Percentiles rank a stretch among this genome's conserved stretches.
Evolutionary conservation across 2,329 filamentous ascomycete species (phyloP).

Genomic region (Calonectria hawksworthii): DNA sequence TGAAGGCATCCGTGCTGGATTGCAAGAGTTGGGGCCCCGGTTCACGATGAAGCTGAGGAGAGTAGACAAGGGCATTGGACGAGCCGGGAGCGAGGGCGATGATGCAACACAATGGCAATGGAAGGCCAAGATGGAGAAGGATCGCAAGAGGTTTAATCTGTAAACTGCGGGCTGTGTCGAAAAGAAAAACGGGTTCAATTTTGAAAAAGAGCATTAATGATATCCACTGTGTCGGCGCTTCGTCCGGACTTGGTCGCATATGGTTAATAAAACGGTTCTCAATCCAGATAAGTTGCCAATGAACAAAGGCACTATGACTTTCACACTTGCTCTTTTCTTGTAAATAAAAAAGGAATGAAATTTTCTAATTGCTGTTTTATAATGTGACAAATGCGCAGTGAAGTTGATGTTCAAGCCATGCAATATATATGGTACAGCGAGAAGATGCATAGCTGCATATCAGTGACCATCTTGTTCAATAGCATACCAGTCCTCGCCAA

Average conservation of each 20-base stretch:
- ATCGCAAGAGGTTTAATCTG: slow-evolving; percentile 92
- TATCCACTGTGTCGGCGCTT: neutral
- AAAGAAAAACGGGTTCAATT: neutral
- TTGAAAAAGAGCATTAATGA: slow-evolving; percentile 20
- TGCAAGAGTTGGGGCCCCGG: slow-evolving; percentile 90
- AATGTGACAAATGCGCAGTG: neutral
- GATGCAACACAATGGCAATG: slow-evolving; percentile 94
- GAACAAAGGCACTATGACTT: neutral
- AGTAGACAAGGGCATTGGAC: slow-evolving; percentile 88
- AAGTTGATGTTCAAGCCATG: neutral
- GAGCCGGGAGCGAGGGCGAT: slow-evolving; percentile 76
- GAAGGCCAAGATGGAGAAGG: slow-evolving; percentile 96
- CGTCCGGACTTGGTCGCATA: neutral
- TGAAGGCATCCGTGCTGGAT: slow-evolving; percentile 85
- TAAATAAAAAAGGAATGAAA: neutral
- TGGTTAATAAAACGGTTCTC: neutral
- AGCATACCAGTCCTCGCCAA: neutral
- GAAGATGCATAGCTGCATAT: neutral
- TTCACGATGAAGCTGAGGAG: slow-evolving; percentile 86
- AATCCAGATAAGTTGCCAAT: neutral
- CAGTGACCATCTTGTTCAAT: neutral
- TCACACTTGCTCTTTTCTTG: neutral
- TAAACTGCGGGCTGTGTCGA: slow-evolving; percentile 57
- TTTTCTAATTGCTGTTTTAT: neutral
- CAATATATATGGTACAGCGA: neutral